Conservation (phyloP, 371 early-diverging fungal species). For the Rhizopus delemar region DNA sequence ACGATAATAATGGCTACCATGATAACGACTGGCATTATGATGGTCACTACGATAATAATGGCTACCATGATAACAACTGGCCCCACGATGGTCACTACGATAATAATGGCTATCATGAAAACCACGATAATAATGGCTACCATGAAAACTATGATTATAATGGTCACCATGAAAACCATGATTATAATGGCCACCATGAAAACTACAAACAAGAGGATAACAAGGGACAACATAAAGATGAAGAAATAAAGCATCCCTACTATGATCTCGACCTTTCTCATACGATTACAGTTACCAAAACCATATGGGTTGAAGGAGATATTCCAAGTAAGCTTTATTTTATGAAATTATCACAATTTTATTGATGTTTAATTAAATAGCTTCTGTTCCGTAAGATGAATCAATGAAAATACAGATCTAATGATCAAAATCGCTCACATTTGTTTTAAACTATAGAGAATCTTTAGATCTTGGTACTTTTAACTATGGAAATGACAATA, state of each 20-base stretch:
- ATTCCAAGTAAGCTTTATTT: slow-evolving; percentile 6
- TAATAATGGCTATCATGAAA: not conserved
- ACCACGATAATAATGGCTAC: not conserved
- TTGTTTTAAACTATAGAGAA: not conserved
- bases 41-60: not conserved
- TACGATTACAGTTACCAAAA: slow-evolving; percentile 39
- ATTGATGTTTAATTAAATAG: slow-evolving; percentile 1
- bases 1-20: not conserved
- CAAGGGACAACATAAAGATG: not conserved
- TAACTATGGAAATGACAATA: not conserved
- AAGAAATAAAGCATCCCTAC: not conserved
- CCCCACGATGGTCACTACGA: not conserved
- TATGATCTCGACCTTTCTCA: slow-evolving; percentile 24
- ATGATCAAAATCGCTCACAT: not conserved
- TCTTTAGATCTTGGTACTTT: not conserved
- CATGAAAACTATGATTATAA: not conserved
- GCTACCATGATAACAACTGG: not conserved
- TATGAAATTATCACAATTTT: slow-evolving; percentile 3
- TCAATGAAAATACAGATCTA: not conserved
- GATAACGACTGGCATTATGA: not conserved
- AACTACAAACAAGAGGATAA: not conserved
- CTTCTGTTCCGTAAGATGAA: slow-evolving; percentile 8
- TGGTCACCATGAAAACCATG: not conserved
- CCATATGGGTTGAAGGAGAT: slow-evolving; percentile 25
- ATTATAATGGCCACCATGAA: not conserved